Percentiles rank a stretch among this genome's conserved stretches.
Conservation (phyloP, 2,329 filamentous ascomycete species). For the Fusarium sp. region DNA sequence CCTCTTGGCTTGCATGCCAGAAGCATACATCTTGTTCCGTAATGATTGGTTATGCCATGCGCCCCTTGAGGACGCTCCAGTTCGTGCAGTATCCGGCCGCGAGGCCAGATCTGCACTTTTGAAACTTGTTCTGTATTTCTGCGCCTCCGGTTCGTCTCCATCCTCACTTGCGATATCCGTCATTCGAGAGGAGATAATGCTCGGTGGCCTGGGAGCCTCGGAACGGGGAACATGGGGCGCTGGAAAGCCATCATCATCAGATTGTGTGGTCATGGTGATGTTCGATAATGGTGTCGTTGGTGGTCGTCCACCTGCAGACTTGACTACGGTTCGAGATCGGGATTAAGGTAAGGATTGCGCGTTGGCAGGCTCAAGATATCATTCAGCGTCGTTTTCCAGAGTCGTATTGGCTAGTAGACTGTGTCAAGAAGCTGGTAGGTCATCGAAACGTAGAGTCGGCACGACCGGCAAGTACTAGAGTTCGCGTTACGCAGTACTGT, state of each 20-base stretch:
- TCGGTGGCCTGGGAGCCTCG: constrained; percentile 64
- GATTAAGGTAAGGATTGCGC: constrained; percentile 15
- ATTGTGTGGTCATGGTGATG: constrained; percentile 54
- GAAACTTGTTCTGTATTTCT: constrained; percentile 44
- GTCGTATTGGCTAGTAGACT: constrained; percentile 13
- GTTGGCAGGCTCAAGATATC: constrained; percentile 15
- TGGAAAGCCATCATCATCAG: constrained; percentile 54
- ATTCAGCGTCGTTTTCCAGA: constrained; percentile 13
- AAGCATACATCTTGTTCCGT: constrained; percentile 59
- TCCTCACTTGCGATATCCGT: constrained; percentile 72
- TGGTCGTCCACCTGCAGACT: constrained; percentile 17
- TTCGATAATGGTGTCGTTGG: constrained; percentile 32
- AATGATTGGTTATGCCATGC: constrained; percentile 67
- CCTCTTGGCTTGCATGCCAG: constrained; percentile 58
- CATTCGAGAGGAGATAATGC: constrained; percentile 78
- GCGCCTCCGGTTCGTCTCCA: constrained; percentile 57
- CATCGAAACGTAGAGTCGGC: constrained; percentile 39
- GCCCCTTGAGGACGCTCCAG: constrained; percentile 55
- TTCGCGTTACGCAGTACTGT: constrained; percentile 43
- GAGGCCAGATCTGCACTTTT: constrained; percentile 59
- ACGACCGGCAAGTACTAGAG: constrained; percentile 37
- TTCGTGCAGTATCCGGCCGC: constrained; percentile 65
- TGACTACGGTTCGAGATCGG: constrained; percentile 23
- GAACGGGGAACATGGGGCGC: constrained; percentile 55
- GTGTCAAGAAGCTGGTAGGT: constrained; percentile 28